Conservation (phyloP, 495 filamentous ascomycete genomes). For the Jackrogersella minutella region DNA sequence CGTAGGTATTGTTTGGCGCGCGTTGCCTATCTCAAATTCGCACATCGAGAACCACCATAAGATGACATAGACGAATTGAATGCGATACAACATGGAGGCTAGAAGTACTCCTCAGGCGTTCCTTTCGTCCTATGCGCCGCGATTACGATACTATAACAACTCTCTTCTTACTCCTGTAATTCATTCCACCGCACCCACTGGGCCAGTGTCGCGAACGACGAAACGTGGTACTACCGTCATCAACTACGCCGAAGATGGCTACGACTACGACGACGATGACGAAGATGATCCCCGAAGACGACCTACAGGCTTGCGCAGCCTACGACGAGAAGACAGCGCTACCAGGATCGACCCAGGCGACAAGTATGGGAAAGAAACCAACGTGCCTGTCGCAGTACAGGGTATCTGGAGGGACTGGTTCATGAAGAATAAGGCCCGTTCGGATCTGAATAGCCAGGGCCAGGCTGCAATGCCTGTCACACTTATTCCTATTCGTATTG, state of each 20-base stretch:
- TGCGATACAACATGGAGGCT: conserved; percentile 50
- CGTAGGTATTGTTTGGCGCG: conserved; percentile 13
- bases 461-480: conserved; percentile 87
- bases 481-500: conserved; percentile 94
- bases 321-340: conserved; percentile 77
- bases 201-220: conserved; percentile 81
- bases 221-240: conserved; percentile 96
- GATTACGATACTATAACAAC: conserved; percentile 90
- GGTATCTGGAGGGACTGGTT: conserved; percentile 96
- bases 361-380: conserved; percentile 85
- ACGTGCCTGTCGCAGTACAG: conserved; percentile 80
- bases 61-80: conserved; percentile 28
- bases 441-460: conserved; percentile 79
- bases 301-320: conserved; percentile 83
- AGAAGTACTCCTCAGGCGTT: conserved; percentile 76
- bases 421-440: conserved; percentile 71
- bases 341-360: conserved; percentile 66
- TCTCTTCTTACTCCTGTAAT: conserved; percentile 89
- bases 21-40: conserved; percentile 9
- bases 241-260: conserved; percentile 97
- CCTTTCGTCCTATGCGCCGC: conserved; percentile 89
- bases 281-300: conserved; percentile 79
- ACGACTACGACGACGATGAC: conserved; percentile 93
- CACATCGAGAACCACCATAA: conserved; percentile 20
- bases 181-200: conserved; percentile 67